Percentiles rank a stretch among this genome's conserved stretches.
Conservation (phyloP, 768 basidiomycete genomes). For the Russula olivacea region DNA sequence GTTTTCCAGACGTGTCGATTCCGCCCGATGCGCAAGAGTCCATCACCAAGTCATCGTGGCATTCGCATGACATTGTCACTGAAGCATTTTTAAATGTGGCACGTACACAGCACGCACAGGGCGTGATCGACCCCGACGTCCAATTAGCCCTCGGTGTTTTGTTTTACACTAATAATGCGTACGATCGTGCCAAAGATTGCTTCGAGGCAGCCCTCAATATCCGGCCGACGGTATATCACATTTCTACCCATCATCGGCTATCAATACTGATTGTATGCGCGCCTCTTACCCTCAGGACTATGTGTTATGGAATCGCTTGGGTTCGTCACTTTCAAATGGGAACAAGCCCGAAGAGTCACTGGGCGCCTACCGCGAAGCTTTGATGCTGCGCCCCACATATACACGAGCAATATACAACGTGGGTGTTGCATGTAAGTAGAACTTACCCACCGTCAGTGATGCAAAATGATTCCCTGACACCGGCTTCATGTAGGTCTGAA, state of each 20-base stretch:
- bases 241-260: neutral
- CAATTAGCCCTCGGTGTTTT: slow-evolving; percentile 91
- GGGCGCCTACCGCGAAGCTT: slow-evolving; percentile 83
- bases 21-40: slow-evolving; percentile 52
- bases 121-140: slow-evolving; percentile 77
- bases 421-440: slow-evolving; percentile 84
- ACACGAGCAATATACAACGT: slow-evolving; percentile 98
- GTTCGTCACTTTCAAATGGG: slow-evolving; percentile 91
- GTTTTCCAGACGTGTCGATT: slow-evolving; percentile 52
- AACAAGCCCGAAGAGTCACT: slow-evolving; percentile 91
- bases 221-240: slow-evolving; percentile 61
- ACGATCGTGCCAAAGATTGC: slow-evolving; percentile 88
- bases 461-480: slow-evolving; percentile 8
- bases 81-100: slow-evolving; percentile 81
- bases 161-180: slow-evolving; percentile 84
- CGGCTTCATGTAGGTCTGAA: slow-evolving; percentile 63
- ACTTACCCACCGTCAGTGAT: neutral
- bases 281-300: slow-evolving; percentile 55
- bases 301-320: slow-evolving; percentile 91
- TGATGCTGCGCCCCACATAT: slow-evolving; percentile 88
- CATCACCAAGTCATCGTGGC: slow-evolving; percentile 64
- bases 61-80: slow-evolving; percentile 70
- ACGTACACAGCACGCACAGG: slow-evolving; percentile 68
- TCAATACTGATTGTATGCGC: neutral
- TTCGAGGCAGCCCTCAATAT: slow-evolving; percentile 82